Conservation (phyloP, 1,284 basidiomycete species). For the Trichosporon inkin region DNA sequence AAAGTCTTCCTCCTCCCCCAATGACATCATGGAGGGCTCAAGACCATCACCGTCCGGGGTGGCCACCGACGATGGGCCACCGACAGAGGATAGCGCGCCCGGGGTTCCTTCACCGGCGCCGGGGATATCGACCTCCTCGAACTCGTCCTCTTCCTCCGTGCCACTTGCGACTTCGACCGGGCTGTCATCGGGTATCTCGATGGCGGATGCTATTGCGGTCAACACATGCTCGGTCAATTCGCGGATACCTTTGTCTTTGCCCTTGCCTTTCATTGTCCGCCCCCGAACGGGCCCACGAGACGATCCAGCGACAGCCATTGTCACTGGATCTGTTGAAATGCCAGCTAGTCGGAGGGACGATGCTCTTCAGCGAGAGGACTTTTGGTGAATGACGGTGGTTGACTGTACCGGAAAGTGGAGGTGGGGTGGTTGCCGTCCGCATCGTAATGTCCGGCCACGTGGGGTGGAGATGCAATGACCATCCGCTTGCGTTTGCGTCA, state of each 20-base stretch:
- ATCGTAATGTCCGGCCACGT: not conserved
- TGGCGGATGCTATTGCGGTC: constrained; percentile 12
- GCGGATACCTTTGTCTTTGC: constrained; percentile 9
- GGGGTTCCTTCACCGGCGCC: constrained; percentile 8
- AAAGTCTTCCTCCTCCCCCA: constrained; percentile 15
- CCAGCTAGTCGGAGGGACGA: not conserved
- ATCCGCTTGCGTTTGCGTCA: constrained; percentile 9
- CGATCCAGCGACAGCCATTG: constrained; percentile 5
- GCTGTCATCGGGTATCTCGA: constrained; percentile 19
- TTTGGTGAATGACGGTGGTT: not conserved
- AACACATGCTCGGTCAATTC: constrained; percentile 10
- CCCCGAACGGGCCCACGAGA: not conserved
- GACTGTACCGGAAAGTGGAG: constrained; percentile 7
- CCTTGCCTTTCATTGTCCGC: not conserved
- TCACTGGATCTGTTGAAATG: not conserved
- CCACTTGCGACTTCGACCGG: constrained; percentile 13
- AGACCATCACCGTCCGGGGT: not conserved
- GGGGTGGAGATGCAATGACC: not conserved
- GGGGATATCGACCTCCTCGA: constrained; percentile 47
- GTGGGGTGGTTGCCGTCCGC: not conserved
- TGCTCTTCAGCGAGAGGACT: not conserved
- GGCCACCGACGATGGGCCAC: constrained; percentile 25
- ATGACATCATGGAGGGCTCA: constrained; percentile 4
- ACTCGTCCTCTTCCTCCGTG: constrained; percentile 41
- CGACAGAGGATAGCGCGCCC: constrained; percentile 31